Base-by-base conservation (phyloP, 2,329 filamentous ascomycete genomes). In the Colletotrichum noveboracense region DNA sequence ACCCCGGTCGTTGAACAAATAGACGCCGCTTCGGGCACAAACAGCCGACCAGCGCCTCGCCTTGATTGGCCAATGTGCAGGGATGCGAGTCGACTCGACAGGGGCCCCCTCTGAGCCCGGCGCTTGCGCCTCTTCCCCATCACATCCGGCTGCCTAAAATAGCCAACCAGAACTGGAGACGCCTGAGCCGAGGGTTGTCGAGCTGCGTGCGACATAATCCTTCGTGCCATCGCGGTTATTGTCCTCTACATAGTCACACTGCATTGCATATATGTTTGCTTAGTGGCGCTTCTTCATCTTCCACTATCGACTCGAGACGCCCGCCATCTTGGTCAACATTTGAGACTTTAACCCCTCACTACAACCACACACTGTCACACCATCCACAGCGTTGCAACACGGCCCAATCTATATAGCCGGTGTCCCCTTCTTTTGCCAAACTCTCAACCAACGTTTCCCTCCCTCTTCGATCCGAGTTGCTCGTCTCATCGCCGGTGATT, bases 91-190 rank as follows among this genome's bases (percentile, higher is more conserved):
- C 71, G 66, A 43, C 21, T 21, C n/a, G 34, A 56, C 75, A 71
- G 28, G 80, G 81, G 77, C 80, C 66, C 68, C 75, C 76, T 71
- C 78, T 79, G 69, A 72, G 48, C 64, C 70, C 64, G 82, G 84
- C 84, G 84, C 85, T 85, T 85, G 84, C 82, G 83, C 83, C 82
- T 80, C 79, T 79, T 75, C 75, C 69, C 66, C 78, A 72, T 73
- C 73, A 76, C 77, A 78, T 73, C 78, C 66, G 77, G 80, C 76
- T 78, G 77, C 82, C 82, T 81, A 82, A 83, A 83, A 84, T 84
- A 84, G 83, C 83, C 83, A 84, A 84, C 83, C 82, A 84, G 78
- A 75, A 75, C 65, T 64, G 75, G 64, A 66, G 52, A 43, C 76
- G 73, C 77, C 78, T 77, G 78, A 77, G 74, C 77, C 80, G 76